phyloP scores from a whole-genome alignment of 371 early-diverging fungal species.

The Entomophthora muscae region DNA sequence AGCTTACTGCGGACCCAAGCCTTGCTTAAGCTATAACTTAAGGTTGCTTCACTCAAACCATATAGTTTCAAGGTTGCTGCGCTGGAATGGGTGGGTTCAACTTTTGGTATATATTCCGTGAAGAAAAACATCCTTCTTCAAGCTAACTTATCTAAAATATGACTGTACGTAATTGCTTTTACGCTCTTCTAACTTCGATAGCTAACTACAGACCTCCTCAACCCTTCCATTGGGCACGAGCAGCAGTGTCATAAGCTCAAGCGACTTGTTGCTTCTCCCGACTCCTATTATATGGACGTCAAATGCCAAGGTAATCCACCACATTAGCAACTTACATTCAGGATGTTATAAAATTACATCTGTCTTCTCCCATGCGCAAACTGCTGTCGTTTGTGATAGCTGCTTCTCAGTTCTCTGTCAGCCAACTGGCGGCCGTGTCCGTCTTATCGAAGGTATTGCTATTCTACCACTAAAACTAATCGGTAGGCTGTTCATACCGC shows the following conservation, averaged over 20 bases:
- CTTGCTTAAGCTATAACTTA: no score
- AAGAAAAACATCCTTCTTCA: no score
- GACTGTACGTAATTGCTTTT: no score
- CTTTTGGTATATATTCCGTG: no score
- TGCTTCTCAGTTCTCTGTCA: conserved; percentile 95
- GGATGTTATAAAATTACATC: conserved; percentile 94
- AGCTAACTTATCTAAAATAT: no score
- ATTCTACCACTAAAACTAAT: neutral
- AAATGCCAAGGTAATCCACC: conserved; percentile 78
- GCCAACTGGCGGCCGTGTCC: conserved; percentile 98
- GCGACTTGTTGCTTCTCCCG: conserved; percentile 96
- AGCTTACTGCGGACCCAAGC: no score
- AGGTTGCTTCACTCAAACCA: no score
- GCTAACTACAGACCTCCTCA: conserved; percentile 97
- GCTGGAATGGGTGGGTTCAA: no score
- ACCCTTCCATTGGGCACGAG: conserved; percentile 90
- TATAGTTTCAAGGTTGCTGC: no score
- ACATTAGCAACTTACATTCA: conserved; percentile 10
- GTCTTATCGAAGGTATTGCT: conserved; percentile 66
- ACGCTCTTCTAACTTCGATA: no score
- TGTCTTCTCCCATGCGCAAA: conserved; percentile 98
- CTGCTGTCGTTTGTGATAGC: conserved; percentile 88
- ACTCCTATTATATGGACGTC: conserved; percentile 99
- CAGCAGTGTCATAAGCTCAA: conserved; percentile 96
- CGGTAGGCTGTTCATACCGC: conserved; percentile 60